Evolutionary conservation across 2,329 filamentous ascomycete species (phyloP).

Genomic region (Pseudogymnoascus sp.): DNA sequence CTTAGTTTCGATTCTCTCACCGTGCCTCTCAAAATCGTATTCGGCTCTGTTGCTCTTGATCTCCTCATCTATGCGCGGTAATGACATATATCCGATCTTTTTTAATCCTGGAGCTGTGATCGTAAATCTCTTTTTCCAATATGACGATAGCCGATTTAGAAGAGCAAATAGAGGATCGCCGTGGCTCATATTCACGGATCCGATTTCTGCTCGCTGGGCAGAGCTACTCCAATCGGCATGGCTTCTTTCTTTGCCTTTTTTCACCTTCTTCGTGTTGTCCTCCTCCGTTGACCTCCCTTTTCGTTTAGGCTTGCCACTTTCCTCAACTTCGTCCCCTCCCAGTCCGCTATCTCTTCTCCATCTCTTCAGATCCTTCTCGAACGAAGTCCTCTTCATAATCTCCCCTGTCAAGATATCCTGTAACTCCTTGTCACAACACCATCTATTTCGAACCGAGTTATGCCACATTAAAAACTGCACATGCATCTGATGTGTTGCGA

Average conservation of each 20-base stretch:
- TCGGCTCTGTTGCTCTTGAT: slow-evolving; percentile 56
- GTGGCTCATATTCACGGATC: slow-evolving; percentile 66
- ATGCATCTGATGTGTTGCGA: slow-evolving; percentile 78
- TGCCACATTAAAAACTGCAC: slow-evolving; percentile 84
- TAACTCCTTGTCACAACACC: slow-evolving; percentile 69
- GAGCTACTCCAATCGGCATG: slow-evolving; percentile 63
- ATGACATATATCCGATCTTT: slow-evolving; percentile 82
- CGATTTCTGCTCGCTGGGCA: slow-evolving; percentile 61
- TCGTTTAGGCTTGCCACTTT: slow-evolving; percentile 28
- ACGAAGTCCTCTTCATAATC: slow-evolving; percentile 55
- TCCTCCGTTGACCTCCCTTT: slow-evolving; percentile 29
- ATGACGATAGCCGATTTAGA: slow-evolving; percentile 66
- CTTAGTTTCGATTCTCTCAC: slow-evolving; percentile 63
- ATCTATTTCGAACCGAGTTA: slow-evolving; percentile 76
- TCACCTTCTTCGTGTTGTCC: slow-evolving; percentile 27
- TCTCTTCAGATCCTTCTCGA: slow-evolving; percentile 57
- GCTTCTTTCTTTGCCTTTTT: slow-evolving; percentile 32
- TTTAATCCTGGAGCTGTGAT: slow-evolving; percentile 70
- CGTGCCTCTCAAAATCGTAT: slow-evolving; percentile 57
- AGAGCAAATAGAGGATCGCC: slow-evolving; percentile 75
- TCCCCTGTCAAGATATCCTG: slow-evolving; percentile 71
- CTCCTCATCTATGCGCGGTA: slow-evolving; percentile 66
- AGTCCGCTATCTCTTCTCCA: slow-evolving; percentile 65
- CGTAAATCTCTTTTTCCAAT: slow-evolving; percentile 81
- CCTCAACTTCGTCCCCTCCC: slow-evolving; percentile 28